These are phyloP conservation scores for Trematosphaeria pertusa DNA, from an alignment of 2,329 filamentous ascomycete genomes.

Conservation along the genomic window DNA sequence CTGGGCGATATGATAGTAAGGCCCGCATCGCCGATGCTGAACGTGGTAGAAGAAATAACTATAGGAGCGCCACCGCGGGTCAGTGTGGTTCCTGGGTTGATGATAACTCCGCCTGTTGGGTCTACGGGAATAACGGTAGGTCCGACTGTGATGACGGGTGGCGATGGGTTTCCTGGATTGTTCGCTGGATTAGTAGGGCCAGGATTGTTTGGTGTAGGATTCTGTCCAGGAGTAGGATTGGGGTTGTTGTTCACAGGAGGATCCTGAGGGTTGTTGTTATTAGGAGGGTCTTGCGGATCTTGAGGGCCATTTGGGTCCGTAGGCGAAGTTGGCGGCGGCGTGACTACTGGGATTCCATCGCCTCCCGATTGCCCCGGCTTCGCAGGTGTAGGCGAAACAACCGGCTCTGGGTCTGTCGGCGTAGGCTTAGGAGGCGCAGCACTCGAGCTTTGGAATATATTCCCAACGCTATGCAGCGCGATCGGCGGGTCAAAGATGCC, in stretches of 20 bases:
- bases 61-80: constrained; percentile 12
- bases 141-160: constrained; percentile 20
- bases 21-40: constrained; percentile 18
- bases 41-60: constrained; percentile 15
- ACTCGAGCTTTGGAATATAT: constrained; percentile 13
- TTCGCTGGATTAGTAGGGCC: background rate
- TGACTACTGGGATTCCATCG: constrained; percentile 3
- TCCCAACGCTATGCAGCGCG: constrained; percentile 13
- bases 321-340: constrained; percentile 6
- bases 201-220: constrained; percentile 6
- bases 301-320: background rate
- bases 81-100: constrained; percentile 21
- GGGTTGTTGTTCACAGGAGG: background rate
- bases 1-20: constrained; percentile 13
- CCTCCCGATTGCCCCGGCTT: constrained; percentile 15
- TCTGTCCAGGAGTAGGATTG: constrained; percentile 2
- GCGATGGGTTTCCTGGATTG: constrained; percentile 1
- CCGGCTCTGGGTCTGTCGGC: constrained; percentile 1
- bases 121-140: constrained; percentile 16
- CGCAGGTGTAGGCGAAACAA: constrained; percentile 1
- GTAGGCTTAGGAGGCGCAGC: constrained; percentile 10
- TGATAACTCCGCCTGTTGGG: constrained; percentile 23
- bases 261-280: constrained; percentile 3
- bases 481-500: constrained; percentile 23
- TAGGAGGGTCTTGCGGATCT: constrained; percentile 1